Evolutionary conservation across 495 filamentous ascomycete genomes (phyloP).

Genomic region (Coniosporium apollinis): DNA sequence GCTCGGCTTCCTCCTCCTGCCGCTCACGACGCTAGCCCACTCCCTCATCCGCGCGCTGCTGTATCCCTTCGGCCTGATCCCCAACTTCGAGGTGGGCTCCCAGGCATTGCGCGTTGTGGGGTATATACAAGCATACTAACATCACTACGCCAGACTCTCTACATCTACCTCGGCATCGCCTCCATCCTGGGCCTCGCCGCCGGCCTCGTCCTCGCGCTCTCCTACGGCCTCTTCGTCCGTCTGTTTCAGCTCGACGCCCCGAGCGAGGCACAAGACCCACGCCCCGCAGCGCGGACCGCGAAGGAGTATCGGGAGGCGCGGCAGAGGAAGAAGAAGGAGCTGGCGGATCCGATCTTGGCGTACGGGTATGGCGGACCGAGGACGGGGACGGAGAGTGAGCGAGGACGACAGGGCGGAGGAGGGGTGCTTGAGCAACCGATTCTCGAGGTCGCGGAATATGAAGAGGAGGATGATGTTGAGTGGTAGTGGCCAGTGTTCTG

Average conservation of each 20-base stretch:
- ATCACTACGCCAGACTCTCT: slow-evolving; percentile 34
- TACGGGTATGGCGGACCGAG: too few species aligned
- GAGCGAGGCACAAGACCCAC: slow-evolving; percentile 1
- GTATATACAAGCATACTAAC: slow-evolving; percentile 11
- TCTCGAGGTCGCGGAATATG: too few species aligned
- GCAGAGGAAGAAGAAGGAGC: slow-evolving; percentile 3
- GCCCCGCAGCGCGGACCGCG: slow-evolving; percentile 7
- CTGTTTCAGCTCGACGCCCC: slow-evolving; percentile 19
- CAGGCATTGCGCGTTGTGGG: not conserved
- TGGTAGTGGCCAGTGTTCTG: too few species aligned
- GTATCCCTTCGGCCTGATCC: slow-evolving; percentile 27
- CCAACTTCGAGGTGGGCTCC: slow-evolving; percentile 42
- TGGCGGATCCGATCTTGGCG: too few species aligned
- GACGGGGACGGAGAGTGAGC: too few species aligned
- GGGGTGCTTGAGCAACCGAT: too few species aligned
- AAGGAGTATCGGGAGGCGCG: slow-evolving; percentile 5
- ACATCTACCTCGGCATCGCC: slow-evolving; percentile 47
- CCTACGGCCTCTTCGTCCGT: slow-evolving; percentile 25
- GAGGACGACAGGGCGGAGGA: too few species aligned
- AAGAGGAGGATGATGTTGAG: too few species aligned
- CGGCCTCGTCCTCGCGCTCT: slow-evolving; percentile 32
- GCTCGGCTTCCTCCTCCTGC: slow-evolving; percentile 20
- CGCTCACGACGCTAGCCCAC: slow-evolving; percentile 15
- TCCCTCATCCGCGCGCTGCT: slow-evolving; percentile 17
- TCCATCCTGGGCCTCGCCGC: slow-evolving; percentile 37